Conservation (phyloP, 2,329 filamentous ascomycete species). For the Dryadomyces quercivorus region DNA sequence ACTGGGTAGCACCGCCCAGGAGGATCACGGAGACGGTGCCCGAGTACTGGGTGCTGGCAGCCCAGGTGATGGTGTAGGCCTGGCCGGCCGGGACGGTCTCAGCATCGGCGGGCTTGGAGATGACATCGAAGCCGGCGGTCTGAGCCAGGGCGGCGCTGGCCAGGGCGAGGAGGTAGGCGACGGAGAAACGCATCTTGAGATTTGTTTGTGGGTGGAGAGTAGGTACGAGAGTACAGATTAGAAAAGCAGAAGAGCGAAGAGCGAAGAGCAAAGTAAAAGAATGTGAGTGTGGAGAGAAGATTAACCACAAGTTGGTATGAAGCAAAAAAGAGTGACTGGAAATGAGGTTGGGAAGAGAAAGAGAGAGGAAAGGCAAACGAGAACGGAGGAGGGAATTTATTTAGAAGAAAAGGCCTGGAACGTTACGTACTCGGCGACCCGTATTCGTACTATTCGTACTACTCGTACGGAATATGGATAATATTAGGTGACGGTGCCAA, state of each 20-base stretch:
- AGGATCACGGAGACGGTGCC: slow-evolving; percentile 39
- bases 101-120: slow-evolving; percentile 32
- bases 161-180: slow-evolving; percentile 38
- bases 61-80: slow-evolving; percentile 40
- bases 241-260: neutral
- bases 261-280: neutral
- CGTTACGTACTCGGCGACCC: too few relatives aligned
- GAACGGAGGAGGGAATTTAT: neutral
- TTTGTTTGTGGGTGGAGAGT: slow-evolving; percentile 2
- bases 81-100: slow-evolving; percentile 35
- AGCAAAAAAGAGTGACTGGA: neutral
- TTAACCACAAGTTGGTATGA: neutral
- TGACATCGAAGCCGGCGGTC: slow-evolving; percentile 41
- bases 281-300: neutral
- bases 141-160: slow-evolving; percentile 39
- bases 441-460: too few relatives aligned
- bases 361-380: neutral
- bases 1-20: slow-evolving; percentile 35
- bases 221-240: neutral
- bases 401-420: too few relatives aligned
- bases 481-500: too few relatives aligned
- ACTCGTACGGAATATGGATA: too few relatives aligned
- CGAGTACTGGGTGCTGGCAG: slow-evolving; percentile 25
- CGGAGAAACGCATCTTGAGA: slow-evolving; percentile 42
- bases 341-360: neutral